Evolutionary conservation across 352 stramenopile species (phyloP).

Genomic region (Phytopythium cucurbitacearum): DNA sequence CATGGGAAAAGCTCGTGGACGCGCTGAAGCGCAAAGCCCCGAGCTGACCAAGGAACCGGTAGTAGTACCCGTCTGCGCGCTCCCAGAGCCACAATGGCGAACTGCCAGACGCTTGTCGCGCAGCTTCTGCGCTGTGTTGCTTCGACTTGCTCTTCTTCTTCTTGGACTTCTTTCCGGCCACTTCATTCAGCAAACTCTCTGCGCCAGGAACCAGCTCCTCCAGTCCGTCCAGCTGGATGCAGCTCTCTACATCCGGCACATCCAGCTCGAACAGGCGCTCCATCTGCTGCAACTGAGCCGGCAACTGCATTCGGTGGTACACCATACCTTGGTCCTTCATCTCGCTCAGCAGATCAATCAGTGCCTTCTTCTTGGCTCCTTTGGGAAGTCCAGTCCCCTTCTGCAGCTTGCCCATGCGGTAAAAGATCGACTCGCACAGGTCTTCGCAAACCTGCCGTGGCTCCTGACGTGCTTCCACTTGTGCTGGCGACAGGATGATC

Average conservation of each 20-base stretch:
- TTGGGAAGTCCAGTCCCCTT: slow-evolving; percentile 86
- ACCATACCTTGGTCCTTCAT: slow-evolving; percentile 83
- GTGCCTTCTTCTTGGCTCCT: slow-evolving; percentile 95
- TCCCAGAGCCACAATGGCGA: slow-evolving; percentile 79
- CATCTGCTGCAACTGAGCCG: slow-evolving; percentile 71
- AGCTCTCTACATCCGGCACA: slow-evolving; percentile 79
- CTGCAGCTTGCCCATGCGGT: slow-evolving; percentile 88
- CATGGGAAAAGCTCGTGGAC: slow-evolving; percentile 78
- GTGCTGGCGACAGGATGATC: slow-evolving; percentile 60
- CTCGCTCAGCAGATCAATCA: slow-evolving; percentile 93
- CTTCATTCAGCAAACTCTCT: not conserved
- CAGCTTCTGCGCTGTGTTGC: slow-evolving; percentile 22
- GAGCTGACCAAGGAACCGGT: slow-evolving; percentile 81
- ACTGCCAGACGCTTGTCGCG: slow-evolving; percentile 26
- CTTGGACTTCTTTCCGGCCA: slow-evolving; percentile 12
- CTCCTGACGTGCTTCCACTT: slow-evolving; percentile 62
- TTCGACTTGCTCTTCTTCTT: slow-evolving; percentile 10
- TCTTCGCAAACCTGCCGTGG: slow-evolving; percentile 80
- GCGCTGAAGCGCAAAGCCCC: slow-evolving; percentile 73
- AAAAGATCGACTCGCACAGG: slow-evolving; percentile 93
- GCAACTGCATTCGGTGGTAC: slow-evolving; percentile 74
- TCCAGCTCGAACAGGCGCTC: slow-evolving; percentile 81
- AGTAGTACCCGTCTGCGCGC: slow-evolving; percentile 87
- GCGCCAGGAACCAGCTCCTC: slow-evolving; percentile 13
- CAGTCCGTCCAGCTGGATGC: slow-evolving; percentile 65